These are phyloP conservation scores for Middelhovenomyces tepae DNA, from an alignment of 805 yeast species.

Conservation along the genomic window DNA sequence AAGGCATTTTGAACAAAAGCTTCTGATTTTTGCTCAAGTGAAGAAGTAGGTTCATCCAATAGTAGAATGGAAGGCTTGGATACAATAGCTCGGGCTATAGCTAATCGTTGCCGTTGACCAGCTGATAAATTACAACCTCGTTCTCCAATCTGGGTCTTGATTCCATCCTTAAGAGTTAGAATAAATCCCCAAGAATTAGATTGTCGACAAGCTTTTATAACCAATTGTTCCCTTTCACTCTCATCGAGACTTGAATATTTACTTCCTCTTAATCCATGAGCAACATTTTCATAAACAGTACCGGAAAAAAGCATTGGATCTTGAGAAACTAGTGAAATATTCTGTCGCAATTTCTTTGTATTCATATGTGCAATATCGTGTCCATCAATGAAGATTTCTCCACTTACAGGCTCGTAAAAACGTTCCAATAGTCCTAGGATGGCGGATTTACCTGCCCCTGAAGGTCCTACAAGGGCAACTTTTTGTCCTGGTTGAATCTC, in stretches of 20 bases:
- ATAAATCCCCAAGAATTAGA: slow-evolving; percentile 28
- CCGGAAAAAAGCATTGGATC: slow-evolving; percentile 88
- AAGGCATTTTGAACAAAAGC: slow-evolving; percentile 28
- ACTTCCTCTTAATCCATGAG: slow-evolving; percentile 70
- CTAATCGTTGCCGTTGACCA: slow-evolving; percentile 61
- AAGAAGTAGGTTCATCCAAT: slow-evolving; percentile 55
- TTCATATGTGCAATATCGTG: slow-evolving; percentile 66
- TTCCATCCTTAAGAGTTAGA: slow-evolving; percentile 66
- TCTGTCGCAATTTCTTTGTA: slow-evolving; percentile 57
- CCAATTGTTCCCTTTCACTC: slow-evolving; percentile 25
- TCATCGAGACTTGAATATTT: slow-evolving; percentile 44
- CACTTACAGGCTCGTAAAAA: slow-evolving; percentile 69
- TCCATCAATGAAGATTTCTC: slow-evolving; percentile 71
- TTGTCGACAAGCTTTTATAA: slow-evolving; percentile 23
- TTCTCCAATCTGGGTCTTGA: slow-evolving; percentile 53
- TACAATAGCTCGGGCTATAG: slow-evolving; percentile 56
- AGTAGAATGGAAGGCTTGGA: slow-evolving; percentile 49
- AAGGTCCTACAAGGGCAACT: slow-evolving; percentile 89
- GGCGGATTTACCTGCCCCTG: slow-evolving; percentile 90
- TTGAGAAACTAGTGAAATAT: slow-evolving; percentile 84
- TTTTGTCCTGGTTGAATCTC: slow-evolving; percentile 76
- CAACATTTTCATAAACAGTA: slow-evolving; percentile 70
- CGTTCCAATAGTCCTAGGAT: slow-evolving; percentile 71
- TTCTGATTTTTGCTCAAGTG: slow-evolving; percentile 37
- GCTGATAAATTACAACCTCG: slow-evolving; percentile 50